Conservation (phyloP, 139 green algal species). For the Raphidocelis subcapitata region DNA sequence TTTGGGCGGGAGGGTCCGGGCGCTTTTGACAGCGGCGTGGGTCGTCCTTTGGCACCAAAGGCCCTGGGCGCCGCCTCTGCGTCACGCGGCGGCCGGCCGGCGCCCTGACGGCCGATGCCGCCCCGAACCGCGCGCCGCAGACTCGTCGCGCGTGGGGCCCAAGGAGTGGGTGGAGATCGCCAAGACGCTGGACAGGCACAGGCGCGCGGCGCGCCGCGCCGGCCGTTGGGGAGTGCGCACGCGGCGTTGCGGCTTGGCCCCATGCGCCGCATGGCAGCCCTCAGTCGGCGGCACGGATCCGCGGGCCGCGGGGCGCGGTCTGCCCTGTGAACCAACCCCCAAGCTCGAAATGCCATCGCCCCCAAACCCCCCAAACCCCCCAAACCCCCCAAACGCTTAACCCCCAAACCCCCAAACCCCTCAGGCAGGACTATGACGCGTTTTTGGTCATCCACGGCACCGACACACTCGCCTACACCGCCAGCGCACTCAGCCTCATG, state of each 20-base stretch:
- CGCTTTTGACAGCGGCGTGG: no score
- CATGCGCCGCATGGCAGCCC: not conserved
- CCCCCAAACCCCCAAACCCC: not conserved
- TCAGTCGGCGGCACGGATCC: no score
- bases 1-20: not conserved
- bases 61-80: no score
- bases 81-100: no score
- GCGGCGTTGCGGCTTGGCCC: no score
- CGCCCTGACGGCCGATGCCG: no score
- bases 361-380: not conserved
- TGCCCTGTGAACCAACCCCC: no score
- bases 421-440: conserved; percentile 61
- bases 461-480: conserved; percentile 91
- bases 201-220: conserved; percentile 1
- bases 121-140: no score
- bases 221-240: no score
- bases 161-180: conserved; percentile 76
- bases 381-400: not conserved
- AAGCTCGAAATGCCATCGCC: not conserved
- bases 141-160: conserved; percentile 56
- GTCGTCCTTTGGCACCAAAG: no score
- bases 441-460: conserved; percentile 81
- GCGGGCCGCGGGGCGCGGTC: no score
- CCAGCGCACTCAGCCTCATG: conserved; percentile 86
- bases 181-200: conserved; percentile 56